Percentiles rank a stretch among this genome's conserved stretches.
Evolutionary conservation across 2,329 filamentous ascomycete genomes (phyloP).

Genomic region (Xylaria digitata): DNA sequence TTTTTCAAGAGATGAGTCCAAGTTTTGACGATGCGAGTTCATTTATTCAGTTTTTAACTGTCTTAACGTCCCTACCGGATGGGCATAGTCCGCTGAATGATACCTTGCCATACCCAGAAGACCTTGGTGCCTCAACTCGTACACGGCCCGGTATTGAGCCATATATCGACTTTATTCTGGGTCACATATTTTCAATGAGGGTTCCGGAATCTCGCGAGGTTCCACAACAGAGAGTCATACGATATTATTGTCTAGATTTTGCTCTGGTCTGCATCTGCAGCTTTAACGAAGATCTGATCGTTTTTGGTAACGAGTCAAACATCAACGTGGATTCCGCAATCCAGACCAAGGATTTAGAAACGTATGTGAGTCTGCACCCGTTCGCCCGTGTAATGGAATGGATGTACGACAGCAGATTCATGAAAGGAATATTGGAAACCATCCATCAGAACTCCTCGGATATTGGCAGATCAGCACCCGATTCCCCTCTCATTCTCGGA

Average conservation of each 20-base stretch:
- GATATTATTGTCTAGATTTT: conserved; percentile 85
- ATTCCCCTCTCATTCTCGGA: conserved; percentile 84
- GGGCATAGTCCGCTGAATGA: conserved; percentile 75
- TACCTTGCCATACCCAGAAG: conserved; percentile 85
- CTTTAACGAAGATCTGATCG: conserved; percentile 94
- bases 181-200: conserved; percentile 77
- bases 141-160: conserved; percentile 85
- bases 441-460: conserved; percentile 80
- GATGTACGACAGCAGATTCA: conserved; percentile 93
- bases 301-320: conserved; percentile 82
- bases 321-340: conserved; percentile 81
- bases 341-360: conserved; percentile 76
- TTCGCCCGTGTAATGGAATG: conserved; percentile 97
- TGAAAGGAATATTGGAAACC: conserved; percentile 80
- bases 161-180: conserved; percentile 91
- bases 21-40: conserved; percentile 88
- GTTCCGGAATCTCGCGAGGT: conserved; percentile 73
- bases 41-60: conserved; percentile 81
- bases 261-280: conserved; percentile 80
- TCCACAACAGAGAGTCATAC: conserved; percentile 77
- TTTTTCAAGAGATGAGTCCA: conserved; percentile 78
- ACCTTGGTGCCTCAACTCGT: conserved; percentile 79
- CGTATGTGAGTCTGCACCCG: conserved; percentile 88
- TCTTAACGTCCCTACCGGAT: conserved; percentile 74
- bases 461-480: conserved; percentile 76